Conservation (phyloP, 2,329 filamentous ascomycete genomes). For the Epichloe bromicola region DNA sequence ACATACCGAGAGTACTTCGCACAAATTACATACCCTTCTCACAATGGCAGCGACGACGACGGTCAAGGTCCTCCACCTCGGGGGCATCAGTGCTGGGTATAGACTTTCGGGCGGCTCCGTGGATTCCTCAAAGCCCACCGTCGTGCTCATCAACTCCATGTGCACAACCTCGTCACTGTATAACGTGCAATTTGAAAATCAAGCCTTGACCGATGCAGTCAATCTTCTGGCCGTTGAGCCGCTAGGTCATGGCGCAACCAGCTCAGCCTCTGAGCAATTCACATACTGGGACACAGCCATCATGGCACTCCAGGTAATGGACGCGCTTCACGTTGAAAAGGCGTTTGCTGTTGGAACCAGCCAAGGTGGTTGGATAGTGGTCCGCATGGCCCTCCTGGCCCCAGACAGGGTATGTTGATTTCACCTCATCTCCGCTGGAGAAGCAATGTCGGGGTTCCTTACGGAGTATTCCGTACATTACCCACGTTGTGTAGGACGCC, state of each 20-base stretch:
- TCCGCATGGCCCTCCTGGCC: constrained; percentile 37
- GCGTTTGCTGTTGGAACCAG: constrained; percentile 38
- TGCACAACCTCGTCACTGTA: constrained; percentile 35
- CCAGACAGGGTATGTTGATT: constrained; percentile 28
- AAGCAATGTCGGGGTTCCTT: neutral
- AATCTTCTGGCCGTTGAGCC: constrained; percentile 41
- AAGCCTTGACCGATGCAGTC: constrained; percentile 24
- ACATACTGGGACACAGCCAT: constrained; percentile 43
- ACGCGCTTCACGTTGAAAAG: constrained; percentile 32
- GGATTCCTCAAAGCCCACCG: constrained; percentile 37
- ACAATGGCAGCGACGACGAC: constrained; percentile 27
- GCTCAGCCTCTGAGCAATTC: constrained; percentile 30
- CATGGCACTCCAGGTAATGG: constrained; percentile 43
- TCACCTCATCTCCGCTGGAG: neutral
- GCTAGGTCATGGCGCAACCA: constrained; percentile 37
- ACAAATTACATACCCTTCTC: neutral
- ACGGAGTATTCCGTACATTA: neutral
- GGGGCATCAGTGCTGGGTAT: constrained; percentile 33
- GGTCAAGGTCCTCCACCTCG: constrained; percentile 33
- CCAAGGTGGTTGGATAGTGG: constrained; percentile 38
- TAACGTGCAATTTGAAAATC: constrained; percentile 28
- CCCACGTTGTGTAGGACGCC: neutral
- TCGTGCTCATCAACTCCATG: constrained; percentile 39
- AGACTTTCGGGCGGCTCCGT: constrained; percentile 26
- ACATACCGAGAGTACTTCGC: too few relatives aligned